Percentiles rank a stretch among this genome's conserved stretches.
Evolutionary conservation across 345 rosid species (phyloP).

Genomic region (Erodium maritimum): DNA sequence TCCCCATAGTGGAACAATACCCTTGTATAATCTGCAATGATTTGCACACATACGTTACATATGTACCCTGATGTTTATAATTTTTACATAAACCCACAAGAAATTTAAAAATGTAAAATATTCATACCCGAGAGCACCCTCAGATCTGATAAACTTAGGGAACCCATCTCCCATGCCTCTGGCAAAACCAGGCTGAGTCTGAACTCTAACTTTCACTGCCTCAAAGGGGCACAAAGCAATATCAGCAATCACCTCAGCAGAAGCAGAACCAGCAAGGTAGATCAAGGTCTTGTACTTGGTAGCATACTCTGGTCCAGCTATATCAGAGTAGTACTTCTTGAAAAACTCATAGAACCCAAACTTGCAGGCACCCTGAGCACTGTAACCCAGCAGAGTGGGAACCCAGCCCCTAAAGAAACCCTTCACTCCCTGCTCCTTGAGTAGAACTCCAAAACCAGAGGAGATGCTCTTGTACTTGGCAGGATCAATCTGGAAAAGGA

Average conservation of each 20-base stretch:
- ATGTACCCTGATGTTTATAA: not conserved
- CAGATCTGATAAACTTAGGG: slow-evolving; percentile 85
- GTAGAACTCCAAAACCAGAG: slow-evolving; percentile 78
- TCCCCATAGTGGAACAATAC: slow-evolving; percentile 94
- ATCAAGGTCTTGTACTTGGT: slow-evolving; percentile 89
- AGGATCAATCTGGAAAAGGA: slow-evolving; percentile 68
- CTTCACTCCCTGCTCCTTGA: slow-evolving; percentile 79
- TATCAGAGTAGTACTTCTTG: slow-evolving; percentile 83
- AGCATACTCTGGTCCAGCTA: slow-evolving; percentile 83
- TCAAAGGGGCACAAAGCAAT: slow-evolving; percentile 95
- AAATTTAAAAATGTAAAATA: slow-evolving; percentile 1
- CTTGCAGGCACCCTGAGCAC: slow-evolving; percentile 99
- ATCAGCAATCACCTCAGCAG: slow-evolving; percentile 93
- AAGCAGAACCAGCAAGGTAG: slow-evolving; percentile 97
- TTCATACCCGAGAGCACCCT: slow-evolving; percentile 81
- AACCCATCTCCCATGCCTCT: slow-evolving; percentile 89
- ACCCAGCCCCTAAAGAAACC: slow-evolving; percentile 99
- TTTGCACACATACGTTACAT: not conserved
- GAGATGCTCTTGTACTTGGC: slow-evolving; percentile 84
- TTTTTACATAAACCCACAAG: not conserved
- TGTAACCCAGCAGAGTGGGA: slow-evolving; percentile 91
- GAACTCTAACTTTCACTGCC: slow-evolving; percentile 97
- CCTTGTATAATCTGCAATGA: slow-evolving; percentile 76
- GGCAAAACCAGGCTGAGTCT: slow-evolving; percentile 99
- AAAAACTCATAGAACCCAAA: slow-evolving; percentile 95